Conservation (phyloP, 768 basidiomycete genomes). For the Candolleomyces efflorescens region DNA sequence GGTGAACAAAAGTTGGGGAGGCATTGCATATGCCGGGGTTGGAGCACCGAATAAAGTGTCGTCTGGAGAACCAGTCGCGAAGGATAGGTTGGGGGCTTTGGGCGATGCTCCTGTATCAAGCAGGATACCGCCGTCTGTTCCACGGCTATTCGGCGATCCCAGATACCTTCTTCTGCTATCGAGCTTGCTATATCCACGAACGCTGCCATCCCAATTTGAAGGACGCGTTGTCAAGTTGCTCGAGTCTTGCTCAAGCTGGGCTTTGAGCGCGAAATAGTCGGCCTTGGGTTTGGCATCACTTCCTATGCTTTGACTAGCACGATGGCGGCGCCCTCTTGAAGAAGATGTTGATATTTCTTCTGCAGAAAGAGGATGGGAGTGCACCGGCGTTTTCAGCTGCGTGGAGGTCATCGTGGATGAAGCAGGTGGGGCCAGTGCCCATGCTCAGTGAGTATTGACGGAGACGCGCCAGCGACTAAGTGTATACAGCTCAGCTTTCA, state of each 20-base stretch:
- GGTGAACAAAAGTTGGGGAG: conserved; percentile 28
- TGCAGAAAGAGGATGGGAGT: conserved; percentile 68
- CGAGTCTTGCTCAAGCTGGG: conserved; percentile 47
- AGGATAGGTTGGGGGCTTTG: conserved; percentile 26
- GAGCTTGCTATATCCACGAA: conserved; percentile 49
- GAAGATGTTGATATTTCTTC: conserved; percentile 40
- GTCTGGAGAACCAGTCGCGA: conserved; percentile 39
- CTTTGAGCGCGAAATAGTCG: conserved; percentile 62
- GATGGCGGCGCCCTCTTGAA: conserved; percentile 44
- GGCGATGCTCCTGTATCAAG: conserved; percentile 30
- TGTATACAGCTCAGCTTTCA: not conserved
- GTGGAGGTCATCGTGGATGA: conserved; percentile 30
- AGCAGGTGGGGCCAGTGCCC: not conserved
- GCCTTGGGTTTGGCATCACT: conserved; percentile 25
- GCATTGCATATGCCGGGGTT: conserved; percentile 4
- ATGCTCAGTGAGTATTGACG: not conserved
- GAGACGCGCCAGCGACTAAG: not conserved
- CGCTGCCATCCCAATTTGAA: conserved; percentile 45
- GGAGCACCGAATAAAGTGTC: conserved; percentile 14
- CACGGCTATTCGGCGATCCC: conserved; percentile 18
- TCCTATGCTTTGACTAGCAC: conserved; percentile 21
- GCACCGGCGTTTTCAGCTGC: conserved; percentile 51
- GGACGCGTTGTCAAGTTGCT: conserved; percentile 18
- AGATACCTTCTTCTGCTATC: conserved; percentile 21
- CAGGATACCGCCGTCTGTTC: conserved; percentile 32